These are phyloP conservation scores for Rubia occidens DNA, from an alignment of 305 asterid genomes.

Conservation along the genomic window DNA sequence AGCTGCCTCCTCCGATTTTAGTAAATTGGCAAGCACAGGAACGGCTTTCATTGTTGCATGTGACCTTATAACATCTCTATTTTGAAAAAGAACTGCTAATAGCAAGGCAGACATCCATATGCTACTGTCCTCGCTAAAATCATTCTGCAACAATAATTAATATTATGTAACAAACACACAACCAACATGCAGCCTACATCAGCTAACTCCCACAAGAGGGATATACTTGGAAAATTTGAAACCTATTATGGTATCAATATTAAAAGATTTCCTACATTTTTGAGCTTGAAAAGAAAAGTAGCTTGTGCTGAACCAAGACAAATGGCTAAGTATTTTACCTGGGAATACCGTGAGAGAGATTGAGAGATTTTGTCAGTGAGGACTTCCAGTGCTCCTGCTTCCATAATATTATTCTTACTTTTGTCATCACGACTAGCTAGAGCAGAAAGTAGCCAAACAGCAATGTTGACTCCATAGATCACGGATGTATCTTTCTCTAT, in stretches of 20 bases:
- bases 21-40: constrained; percentile 75
- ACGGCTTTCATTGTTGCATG: constrained; percentile 77
- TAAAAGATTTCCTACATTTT: neutral
- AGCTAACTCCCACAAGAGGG: neutral
- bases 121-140: constrained; percentile 78
- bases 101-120: constrained; percentile 81
- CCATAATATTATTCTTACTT: constrained; percentile 70
- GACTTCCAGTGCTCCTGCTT: constrained; percentile 92
- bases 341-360: constrained; percentile 51
- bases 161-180: constrained; percentile 7
- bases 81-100: constrained; percentile 74
- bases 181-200: constrained; percentile 11
- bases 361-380: constrained; percentile 74
- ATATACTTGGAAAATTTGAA: neutral
- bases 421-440: constrained; percentile 72
- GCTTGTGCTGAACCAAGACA: neutral
- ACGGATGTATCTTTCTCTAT: constrained; percentile 49
- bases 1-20: constrained; percentile 82
- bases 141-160: constrained; percentile 40
- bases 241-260: neutral
- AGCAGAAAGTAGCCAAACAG: constrained; percentile 84
- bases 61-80: constrained; percentile 82
- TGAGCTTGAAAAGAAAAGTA: neutral
- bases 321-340: constrained; percentile 33
- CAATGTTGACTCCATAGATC: constrained; percentile 65